Evolutionary conservation across 2,329 filamentous ascomycete species (phyloP).

Genomic region (Neurospora crassa): DNA sequence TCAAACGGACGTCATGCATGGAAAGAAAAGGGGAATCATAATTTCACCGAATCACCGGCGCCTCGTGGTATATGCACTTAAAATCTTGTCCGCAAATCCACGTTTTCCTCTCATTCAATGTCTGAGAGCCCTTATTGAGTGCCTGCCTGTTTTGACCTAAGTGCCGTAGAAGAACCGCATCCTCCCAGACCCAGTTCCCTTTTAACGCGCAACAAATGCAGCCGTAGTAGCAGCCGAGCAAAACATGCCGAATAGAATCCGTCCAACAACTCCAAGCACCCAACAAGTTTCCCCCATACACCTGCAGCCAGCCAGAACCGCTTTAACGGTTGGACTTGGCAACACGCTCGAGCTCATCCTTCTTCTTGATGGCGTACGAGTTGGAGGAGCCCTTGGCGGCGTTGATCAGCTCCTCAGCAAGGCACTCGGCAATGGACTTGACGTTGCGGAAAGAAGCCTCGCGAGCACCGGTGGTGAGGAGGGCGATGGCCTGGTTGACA

Average conservation of each 20-base stretch:
- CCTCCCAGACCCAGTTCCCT: constrained; percentile 26
- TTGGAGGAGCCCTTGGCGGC: constrained; percentile 99
- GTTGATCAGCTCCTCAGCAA: constrained; percentile 99
- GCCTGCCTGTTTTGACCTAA: constrained; percentile 30
- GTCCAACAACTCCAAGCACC: constrained; percentile 15
- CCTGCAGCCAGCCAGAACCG: constrained; percentile 15
- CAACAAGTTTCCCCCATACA: constrained; percentile 6
- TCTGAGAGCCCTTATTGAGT: constrained; percentile 29
- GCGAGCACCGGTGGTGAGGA: constrained; percentile 97
- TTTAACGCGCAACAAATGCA: constrained; percentile 27
- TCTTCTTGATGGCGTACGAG: constrained; percentile 99
- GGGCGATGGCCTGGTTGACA: constrained; percentile 99
- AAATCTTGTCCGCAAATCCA: constrained; percentile 10
- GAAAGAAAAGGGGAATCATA: background rate
- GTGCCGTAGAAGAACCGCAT: constrained; percentile 32
- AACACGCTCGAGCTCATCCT: constrained; percentile 99
- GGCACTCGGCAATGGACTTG: constrained; percentile 99
- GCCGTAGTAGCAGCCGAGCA: constrained; percentile 26
- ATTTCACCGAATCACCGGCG: constrained; percentile 1
- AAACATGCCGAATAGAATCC: constrained; percentile 31
- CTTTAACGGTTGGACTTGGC: constrained; percentile 99
- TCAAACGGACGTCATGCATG: background rate
- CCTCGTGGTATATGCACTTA: background rate
- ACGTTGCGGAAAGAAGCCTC: constrained; percentile 99
- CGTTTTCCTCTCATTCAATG: constrained; percentile 16